These are phyloP conservation scores for Orbilia oligospora DNA, from an alignment of 2,329 filamentous ascomycete genomes.

Conservation along the genomic window DNA sequence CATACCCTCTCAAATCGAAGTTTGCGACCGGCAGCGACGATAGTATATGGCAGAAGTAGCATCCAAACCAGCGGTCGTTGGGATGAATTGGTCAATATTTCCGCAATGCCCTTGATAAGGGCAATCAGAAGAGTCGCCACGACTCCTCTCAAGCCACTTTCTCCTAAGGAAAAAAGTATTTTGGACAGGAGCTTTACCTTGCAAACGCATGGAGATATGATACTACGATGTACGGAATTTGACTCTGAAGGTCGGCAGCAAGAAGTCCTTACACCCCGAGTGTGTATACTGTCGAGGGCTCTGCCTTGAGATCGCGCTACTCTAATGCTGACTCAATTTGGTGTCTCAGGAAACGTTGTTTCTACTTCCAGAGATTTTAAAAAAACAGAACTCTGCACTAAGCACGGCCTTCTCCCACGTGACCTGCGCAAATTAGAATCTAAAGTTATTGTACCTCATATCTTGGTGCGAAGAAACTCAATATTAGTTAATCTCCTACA, in stretches of 20 bases:
- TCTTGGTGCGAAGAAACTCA: slow-evolving; percentile 90
- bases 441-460: slow-evolving; percentile 87
- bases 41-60: background rate
- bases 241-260: slow-evolving; percentile 80
- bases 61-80: background rate
- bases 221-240: slow-evolving; percentile 90
- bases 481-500: slow-evolving; percentile 98
- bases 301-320: slow-evolving; percentile 15
- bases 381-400: slow-evolving; percentile 96
- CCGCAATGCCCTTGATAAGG: background rate
- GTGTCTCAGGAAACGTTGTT: slow-evolving; percentile 76
- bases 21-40: background rate
- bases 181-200: slow-evolving; percentile 61
- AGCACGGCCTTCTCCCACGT: slow-evolving; percentile 93
- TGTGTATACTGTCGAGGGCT: slow-evolving; percentile 20
- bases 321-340: background rate
- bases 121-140: slow-evolving; percentile 35
- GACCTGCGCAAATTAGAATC: slow-evolving; percentile 98
- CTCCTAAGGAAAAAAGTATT: slow-evolving; percentile 55
- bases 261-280: slow-evolving; percentile 31
- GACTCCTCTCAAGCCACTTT: slow-evolving; percentile 47
- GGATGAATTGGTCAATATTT: background rate
- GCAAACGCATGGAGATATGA: slow-evolving; percentile 63
- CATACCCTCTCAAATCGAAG: slow-evolving; percentile 3
- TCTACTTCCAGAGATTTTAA: slow-evolving; percentile 96